These are phyloP conservation scores for Phytophthora pini DNA, from an alignment of 352 stramenopile genomes.

Conservation along the genomic window DNA sequence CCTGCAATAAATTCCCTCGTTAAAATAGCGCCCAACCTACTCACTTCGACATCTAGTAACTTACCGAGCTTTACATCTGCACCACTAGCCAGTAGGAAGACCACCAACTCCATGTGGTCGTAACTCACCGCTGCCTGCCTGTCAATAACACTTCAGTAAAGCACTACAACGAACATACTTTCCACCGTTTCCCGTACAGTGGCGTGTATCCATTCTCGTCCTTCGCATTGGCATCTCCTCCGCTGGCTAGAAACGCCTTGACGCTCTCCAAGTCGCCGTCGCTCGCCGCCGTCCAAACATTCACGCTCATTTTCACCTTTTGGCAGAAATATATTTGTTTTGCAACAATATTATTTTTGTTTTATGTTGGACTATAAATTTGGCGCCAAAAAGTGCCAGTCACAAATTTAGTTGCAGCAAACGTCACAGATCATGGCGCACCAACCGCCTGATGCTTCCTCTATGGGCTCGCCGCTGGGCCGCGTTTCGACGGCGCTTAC, in stretches of 20 bases:
- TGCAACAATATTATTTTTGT: neutral
- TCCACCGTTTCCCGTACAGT: conserved; percentile 46
- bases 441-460: neutral
- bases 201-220: conserved; percentile 78
- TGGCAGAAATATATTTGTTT: neutral
- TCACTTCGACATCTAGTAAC: neutral
- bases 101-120: conserved; percentile 64
- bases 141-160: neutral
- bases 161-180: conserved; percentile 1
- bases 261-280: conserved; percentile 66
- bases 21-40: neutral
- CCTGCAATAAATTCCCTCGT: conserved; percentile 26
- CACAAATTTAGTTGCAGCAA: neutral
- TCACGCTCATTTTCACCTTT: conserved; percentile 27
- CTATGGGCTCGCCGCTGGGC: neutral
- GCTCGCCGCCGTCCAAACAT: conserved; percentile 71
- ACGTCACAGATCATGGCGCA: conserved; percentile 6
- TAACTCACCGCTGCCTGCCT: conserved; percentile 79
- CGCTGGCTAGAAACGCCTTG: conserved; percentile 50
- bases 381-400: conserved; percentile 9
- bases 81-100: conserved; percentile 54
- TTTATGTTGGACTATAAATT: neutral
- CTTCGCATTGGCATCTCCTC: conserved; percentile 57
- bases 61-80: conserved; percentile 51
- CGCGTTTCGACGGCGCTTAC: conserved; percentile 21